Percentiles rank a stretch among this genome's conserved stretches.
phyloP scores from a whole-genome alignment of 306 rosid genomes.

The Notholithocarpus densiflorus region DNA sequence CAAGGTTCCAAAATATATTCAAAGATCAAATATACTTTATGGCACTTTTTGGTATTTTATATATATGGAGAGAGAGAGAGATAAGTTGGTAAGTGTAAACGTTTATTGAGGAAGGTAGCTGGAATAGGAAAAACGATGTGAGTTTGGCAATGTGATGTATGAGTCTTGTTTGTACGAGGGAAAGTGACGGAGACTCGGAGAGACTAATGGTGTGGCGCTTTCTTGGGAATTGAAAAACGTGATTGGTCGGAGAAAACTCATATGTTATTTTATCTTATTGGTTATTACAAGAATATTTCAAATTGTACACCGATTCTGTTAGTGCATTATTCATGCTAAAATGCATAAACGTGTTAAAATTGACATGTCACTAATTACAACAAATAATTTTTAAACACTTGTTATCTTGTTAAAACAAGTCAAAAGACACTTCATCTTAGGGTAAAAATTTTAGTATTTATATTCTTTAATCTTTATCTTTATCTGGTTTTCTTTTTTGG shows the following conservation, averaged over 20 bases:
- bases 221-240: conserved; percentile 21
- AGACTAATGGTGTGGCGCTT: conserved; percentile 21
- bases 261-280: neutral
- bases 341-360: too few species aligned
- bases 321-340: too few species aligned
- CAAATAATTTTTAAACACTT: too few species aligned
- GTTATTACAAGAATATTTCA: too few species aligned
- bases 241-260: neutral
- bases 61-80: neutral
- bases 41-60: neutral
- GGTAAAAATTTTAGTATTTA: too few species aligned
- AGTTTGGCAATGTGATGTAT: neutral
- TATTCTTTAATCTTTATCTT: too few species aligned
- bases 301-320: too few species aligned
- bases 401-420: too few species aligned
- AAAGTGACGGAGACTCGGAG: neutral
- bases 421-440: too few species aligned
- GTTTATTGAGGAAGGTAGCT: neutral
- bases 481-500: too few species aligned
- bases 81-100: neutral
- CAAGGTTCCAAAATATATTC: neutral
- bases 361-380: too few species aligned
- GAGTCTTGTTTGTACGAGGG: neutral
- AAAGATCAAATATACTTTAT: neutral
- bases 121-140: neutral